Evolutionary conservation across 805 yeast species (phyloP).

Genomic region (Myxozyma neglecta): DNA sequence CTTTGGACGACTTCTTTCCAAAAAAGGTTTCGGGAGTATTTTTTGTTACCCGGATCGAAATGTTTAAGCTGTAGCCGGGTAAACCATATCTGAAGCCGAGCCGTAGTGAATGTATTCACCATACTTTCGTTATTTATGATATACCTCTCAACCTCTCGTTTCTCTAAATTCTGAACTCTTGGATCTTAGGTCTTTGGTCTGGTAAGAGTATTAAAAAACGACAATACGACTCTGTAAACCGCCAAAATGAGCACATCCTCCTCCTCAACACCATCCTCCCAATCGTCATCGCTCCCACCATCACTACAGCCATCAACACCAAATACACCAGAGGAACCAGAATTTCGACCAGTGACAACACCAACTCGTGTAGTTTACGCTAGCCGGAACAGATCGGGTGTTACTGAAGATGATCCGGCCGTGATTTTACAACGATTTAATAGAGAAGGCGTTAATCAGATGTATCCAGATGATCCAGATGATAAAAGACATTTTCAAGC

Average conservation of each 20-base stretch:
- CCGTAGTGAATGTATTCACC: too few relatives aligned
- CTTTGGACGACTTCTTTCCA: neutral
- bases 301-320: neutral
- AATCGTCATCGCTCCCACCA: neutral
- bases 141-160: too few relatives aligned
- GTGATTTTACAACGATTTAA: constrained; percentile 18
- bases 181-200: too few relatives aligned
- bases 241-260: neutral
- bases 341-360: neutral
- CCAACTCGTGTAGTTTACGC: neutral
- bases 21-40: neutral
- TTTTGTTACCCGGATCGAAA: neutral
- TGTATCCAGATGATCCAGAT: constrained; percentile 87
- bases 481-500: constrained; percentile 64
- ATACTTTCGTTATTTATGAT: too few relatives aligned
- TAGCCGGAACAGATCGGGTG: neutral
- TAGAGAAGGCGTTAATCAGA: constrained; percentile 44
- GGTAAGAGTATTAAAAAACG: too few relatives aligned
- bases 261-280: neutral
- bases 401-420: constrained; percentile 5
- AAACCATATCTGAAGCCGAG: neutral
- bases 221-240: too few relatives aligned
- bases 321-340: neutral
- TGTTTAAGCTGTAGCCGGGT: neutral
- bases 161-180: too few relatives aligned